These are phyloP conservation scores for Ambrosia hybrid DNA, from an alignment of 140 eudicot species.

Conservation along the genomic window DNA sequence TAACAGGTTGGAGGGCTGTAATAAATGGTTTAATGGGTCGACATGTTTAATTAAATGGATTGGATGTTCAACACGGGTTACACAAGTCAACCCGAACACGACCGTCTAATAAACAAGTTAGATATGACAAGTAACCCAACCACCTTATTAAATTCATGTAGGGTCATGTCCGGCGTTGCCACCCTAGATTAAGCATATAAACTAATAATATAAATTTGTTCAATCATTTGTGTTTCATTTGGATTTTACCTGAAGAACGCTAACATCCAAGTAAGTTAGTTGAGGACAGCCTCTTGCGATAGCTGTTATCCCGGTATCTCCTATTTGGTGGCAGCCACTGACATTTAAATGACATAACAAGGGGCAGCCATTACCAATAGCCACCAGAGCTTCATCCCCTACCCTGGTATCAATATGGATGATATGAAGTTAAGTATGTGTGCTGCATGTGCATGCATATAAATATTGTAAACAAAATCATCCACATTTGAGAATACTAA, in stretches of 20 bases:
- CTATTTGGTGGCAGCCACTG: slow-evolving; percentile 86
- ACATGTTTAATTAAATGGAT: too few relatives aligned
- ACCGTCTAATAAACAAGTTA: too few relatives aligned
- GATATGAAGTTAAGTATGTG: not conserved
- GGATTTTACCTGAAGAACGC: slow-evolving; percentile 77
- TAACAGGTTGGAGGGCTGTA: too few relatives aligned
- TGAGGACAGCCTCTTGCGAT: slow-evolving; percentile 84
- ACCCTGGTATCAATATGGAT: slow-evolving; percentile 48
- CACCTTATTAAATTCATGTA: too few relatives aligned
- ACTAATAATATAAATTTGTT: not conserved
- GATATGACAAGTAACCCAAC: too few relatives aligned
- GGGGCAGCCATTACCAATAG: slow-evolving; percentile 78
- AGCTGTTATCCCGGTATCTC: slow-evolving; percentile 77
- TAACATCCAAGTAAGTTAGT: slow-evolving; percentile 61
- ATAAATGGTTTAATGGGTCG: too few relatives aligned
- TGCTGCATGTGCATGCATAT: not conserved
- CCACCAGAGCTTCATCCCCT: slow-evolving; percentile 75
- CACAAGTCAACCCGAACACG: too few relatives aligned
- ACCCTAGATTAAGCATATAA: not conserved
- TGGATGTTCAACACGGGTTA: too few relatives aligned
- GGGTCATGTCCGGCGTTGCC: too few relatives aligned
- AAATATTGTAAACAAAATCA: not conserved
- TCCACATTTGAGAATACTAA: not conserved
- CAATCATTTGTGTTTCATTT: not conserved
- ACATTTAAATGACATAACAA: slow-evolving; percentile 66